phyloP scores from a whole-genome alignment of 192 early-diverging fungal species.

The Coemansia sp. region DNA sequence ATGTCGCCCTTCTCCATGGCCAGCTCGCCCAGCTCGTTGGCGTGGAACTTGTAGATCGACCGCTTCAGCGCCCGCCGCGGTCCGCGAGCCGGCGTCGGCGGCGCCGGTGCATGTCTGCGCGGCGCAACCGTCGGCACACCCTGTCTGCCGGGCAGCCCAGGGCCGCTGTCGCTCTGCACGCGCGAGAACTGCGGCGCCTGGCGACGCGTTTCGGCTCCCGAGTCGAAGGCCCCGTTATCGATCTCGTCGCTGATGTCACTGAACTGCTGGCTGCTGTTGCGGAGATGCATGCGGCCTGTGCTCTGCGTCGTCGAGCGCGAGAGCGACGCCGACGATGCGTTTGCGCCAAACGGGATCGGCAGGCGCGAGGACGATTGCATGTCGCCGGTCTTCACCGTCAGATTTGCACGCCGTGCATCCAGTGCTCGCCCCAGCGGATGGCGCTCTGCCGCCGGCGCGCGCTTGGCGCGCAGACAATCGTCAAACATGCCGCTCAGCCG shows the following conservation, averaged over 20 bases:
- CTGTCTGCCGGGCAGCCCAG: constrained; percentile 18
- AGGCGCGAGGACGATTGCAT: constrained; percentile 12
- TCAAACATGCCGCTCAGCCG: constrained; percentile 32
- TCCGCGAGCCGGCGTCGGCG: constrained; percentile 46
- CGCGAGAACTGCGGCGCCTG: constrained; percentile 46
- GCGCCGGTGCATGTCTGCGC: constrained; percentile 54
- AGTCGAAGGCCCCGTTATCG: constrained; percentile 8
- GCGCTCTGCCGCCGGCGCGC: constrained; percentile 37
- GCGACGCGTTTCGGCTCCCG: constrained; percentile 19
- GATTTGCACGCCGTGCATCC: constrained; percentile 25
- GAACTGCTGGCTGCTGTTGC: constrained; percentile 36
- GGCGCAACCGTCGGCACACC: constrained; percentile 37
- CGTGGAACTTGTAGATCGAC: constrained; percentile 80
- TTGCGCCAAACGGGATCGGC: constrained; percentile 31
- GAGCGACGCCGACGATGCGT: constrained; percentile 11
- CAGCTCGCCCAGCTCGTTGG: constrained; percentile 77
- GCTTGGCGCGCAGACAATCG: constrained; percentile 35
- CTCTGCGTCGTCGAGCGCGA: constrained; percentile 34
- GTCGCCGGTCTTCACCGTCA: constrained; percentile 30
- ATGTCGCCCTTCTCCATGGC: constrained; percentile 82
- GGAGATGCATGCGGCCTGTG: constrained; percentile 13
- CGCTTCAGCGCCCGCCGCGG: constrained; percentile 56
- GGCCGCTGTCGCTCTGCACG: constrained; percentile 46
- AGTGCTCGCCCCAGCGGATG: constrained; percentile 28
- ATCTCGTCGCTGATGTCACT: constrained; percentile 27